These are phyloP conservation scores for Babesia bigemina DNA, from an alignment of 169 alveolate genomes.

Conservation along the genomic window DNA sequence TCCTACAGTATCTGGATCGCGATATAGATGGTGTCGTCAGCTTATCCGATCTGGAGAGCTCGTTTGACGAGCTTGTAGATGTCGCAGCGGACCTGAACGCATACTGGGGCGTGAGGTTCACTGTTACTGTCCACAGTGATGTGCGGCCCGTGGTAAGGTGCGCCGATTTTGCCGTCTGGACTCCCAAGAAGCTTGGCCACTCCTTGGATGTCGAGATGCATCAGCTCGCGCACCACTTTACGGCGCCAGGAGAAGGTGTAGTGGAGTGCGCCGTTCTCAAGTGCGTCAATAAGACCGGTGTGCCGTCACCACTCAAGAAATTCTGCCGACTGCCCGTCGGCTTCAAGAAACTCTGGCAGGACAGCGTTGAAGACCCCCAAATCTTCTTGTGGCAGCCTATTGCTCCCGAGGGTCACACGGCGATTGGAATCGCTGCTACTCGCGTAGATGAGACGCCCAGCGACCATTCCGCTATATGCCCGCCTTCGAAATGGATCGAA, in stretches of 20 bases:
- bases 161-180: constrained; percentile 35
- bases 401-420: constrained; percentile 57
- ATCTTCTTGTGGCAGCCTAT: constrained; percentile 56
- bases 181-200: constrained; percentile 61
- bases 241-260: constrained; percentile 1
- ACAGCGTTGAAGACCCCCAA: constrained; percentile 29
- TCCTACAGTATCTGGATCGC: constrained; percentile 42
- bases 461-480: constrained; percentile 33
- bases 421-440: constrained; percentile 63
- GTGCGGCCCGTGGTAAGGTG: constrained; percentile 51
- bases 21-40: constrained; percentile 60
- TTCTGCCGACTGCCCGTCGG: constrained; percentile 30
- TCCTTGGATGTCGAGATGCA: constrained; percentile 42
- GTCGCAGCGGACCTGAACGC: constrained; percentile 36
- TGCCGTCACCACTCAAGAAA: constrained; percentile 26
- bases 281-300: constrained; percentile 26
- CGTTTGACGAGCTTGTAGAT: constrained; percentile 45
- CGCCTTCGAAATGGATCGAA: constrained; percentile 60
- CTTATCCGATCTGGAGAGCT: constrained; percentile 46
- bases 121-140: constrained; percentile 19
- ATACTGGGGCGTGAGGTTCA: constrained; percentile 29
- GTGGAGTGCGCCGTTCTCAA: constrained; percentile 19
- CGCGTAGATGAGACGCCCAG: constrained; percentile 40
- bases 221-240: constrained; percentile 40
- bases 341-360: constrained; percentile 50